Conservation (phyloP, 1,139 yeast genomes). For the Geotrichum australiense region DNA sequence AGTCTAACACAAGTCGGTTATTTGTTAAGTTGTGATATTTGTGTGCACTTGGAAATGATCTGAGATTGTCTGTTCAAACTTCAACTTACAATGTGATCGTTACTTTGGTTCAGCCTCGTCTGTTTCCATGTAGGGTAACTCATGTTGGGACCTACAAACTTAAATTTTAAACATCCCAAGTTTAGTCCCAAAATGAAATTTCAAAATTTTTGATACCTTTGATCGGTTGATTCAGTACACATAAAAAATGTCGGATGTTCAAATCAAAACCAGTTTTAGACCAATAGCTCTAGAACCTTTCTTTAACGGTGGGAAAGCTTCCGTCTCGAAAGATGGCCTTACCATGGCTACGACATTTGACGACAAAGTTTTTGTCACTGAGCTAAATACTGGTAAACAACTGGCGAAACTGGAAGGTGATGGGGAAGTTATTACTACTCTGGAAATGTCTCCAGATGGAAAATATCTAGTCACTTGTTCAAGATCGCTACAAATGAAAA, state of each 20-base stretch:
- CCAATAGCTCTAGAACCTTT: constrained; percentile 58
- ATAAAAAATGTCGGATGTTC: constrained; percentile 9
- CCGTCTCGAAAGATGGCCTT: constrained; percentile 57
- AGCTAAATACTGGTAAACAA: constrained; percentile 50
- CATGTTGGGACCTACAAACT: background rate
- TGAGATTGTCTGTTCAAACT: background rate
- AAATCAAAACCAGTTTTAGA: constrained; percentile 37
- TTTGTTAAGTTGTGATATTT: too few species aligned
- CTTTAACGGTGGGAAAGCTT: constrained; percentile 79
- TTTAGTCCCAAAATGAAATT: background rate
- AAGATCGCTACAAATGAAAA: constrained; percentile 73
- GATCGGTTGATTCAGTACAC: too few species aligned
- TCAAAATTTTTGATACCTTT: background rate
- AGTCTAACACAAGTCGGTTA: background rate
- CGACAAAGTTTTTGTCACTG: constrained; percentile 58
- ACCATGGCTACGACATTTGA: constrained; percentile 81
- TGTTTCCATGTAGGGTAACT: background rate
- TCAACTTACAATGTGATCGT: background rate
- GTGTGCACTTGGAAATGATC: background rate
- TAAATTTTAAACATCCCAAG: background rate
- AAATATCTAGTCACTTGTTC: constrained; percentile 62
- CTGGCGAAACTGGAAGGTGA: constrained; percentile 73
- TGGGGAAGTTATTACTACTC: constrained; percentile 72
- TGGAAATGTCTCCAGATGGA: constrained; percentile 74
- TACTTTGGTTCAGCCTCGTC: background rate